Evolutionary conservation across 2,329 filamentous ascomycete genomes (phyloP).

Genomic region (Aspergillus ruber): DNA sequence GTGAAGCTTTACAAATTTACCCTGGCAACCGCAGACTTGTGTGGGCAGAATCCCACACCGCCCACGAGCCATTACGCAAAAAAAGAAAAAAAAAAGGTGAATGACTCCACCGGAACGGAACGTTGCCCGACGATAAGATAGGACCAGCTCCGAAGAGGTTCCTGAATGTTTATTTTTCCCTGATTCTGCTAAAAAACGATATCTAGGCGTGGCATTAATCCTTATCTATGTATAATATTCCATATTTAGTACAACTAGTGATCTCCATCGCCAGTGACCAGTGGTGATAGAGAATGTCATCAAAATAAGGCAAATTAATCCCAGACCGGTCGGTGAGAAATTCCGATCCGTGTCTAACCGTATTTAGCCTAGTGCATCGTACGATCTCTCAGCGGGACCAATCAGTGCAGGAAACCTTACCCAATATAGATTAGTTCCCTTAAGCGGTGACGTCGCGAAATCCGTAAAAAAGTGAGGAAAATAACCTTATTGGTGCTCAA

Average conservation of each 20-base stretch:
- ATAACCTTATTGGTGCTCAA: no score
- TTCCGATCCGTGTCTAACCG: not conserved
- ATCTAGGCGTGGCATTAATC: not conserved
- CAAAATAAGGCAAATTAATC: no score
- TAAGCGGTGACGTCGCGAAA: constrained; percentile 1
- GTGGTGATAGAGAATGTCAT: not conserved
- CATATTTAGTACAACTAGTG: not conserved
- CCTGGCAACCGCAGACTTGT: not conserved
- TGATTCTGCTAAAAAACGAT: not conserved
- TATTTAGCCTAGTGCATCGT: not conserved
- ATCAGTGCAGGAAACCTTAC: not conserved
- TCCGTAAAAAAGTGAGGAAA: constrained; percentile 4
- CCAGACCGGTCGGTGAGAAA: not conserved
- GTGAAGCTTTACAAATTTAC: constrained; percentile 2
- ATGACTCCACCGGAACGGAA: not conserved
- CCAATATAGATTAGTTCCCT: not conserved
- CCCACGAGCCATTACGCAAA: not conserved
- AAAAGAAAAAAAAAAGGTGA: not conserved
- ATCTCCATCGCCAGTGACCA: not conserved
- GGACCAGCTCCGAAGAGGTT: not conserved
- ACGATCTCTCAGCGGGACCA: not conserved
- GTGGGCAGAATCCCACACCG: not conserved
- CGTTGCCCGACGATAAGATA: not conserved
- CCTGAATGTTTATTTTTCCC: not conserved
- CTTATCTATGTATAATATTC: not conserved